These are phyloP conservation scores for Terana coerulea DNA, from an alignment of 768 basidiomycete species.

Conservation along the genomic window DNA sequence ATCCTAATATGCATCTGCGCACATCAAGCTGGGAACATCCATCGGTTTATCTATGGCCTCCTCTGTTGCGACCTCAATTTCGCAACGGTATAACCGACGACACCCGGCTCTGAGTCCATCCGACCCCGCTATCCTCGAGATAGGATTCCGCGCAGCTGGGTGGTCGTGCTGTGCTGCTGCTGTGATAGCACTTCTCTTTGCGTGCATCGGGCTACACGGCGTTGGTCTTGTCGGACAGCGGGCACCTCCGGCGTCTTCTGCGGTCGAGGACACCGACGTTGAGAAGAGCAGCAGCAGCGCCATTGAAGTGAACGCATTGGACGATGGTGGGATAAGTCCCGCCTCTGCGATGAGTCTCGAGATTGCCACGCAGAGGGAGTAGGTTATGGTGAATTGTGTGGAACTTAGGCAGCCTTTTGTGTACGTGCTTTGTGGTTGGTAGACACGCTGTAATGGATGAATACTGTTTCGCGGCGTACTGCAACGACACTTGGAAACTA, in stretches of 20 bases:
- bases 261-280: too few relatives aligned
- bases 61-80: constrained; percentile 27
- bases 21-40: constrained; percentile 30
- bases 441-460: too few relatives aligned
- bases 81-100: constrained; percentile 19
- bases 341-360: too few relatives aligned
- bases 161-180: constrained; percentile 20
- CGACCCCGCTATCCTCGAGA: constrained; percentile 30
- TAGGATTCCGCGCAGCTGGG: constrained; percentile 31
- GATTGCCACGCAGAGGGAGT: too few relatives aligned
- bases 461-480: too few relatives aligned
- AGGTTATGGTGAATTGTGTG: too few relatives aligned
- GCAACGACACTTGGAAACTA: too few relatives aligned
- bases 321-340: too few relatives aligned
- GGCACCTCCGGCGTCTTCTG: background rate
- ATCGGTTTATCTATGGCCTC: constrained; percentile 31
- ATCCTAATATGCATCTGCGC: background rate
- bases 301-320: too few relatives aligned
- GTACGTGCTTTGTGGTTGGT: too few relatives aligned
- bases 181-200: constrained; percentile 10
- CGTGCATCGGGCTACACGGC: constrained; percentile 14
- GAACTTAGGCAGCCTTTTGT: too few relatives aligned
- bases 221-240: constrained; percentile 15
- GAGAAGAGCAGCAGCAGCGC: too few relatives aligned
- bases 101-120: constrained; percentile 20